Conservation (phyloP, 2,329 filamentous ascomycete genomes). For the Aureobasidium sp. region DNA sequence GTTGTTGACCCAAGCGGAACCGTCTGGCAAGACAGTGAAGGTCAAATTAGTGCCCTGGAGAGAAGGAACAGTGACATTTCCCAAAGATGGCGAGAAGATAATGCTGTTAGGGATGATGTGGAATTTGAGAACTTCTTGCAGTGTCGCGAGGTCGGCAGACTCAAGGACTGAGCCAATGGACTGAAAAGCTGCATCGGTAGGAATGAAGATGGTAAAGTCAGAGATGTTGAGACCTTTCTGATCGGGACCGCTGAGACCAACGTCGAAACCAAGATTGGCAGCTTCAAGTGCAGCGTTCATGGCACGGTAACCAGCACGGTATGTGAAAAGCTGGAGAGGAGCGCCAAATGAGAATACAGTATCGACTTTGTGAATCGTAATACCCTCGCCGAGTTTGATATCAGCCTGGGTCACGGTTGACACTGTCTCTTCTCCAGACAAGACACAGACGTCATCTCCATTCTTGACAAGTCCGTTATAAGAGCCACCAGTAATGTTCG, state of each 20-base stretch:
- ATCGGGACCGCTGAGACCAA: constrained; percentile 6
- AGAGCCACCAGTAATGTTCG: constrained; percentile 42
- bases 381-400: constrained; percentile 22
- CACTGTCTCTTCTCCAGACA: constrained; percentile 38
- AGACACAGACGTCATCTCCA: constrained; percentile 35
- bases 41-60: constrained; percentile 43
- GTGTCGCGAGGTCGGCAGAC: constrained; percentile 31
- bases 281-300: constrained; percentile 24
- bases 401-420: constrained; percentile 39
- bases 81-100: constrained; percentile 37
- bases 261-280: constrained; percentile 15
- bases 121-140: constrained; percentile 39
- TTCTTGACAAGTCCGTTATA: constrained; percentile 41
- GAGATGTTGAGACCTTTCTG: constrained; percentile 16
- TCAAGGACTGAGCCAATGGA: constrained; percentile 38
- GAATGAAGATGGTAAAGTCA: constrained; percentile 27
- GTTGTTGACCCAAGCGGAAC: constrained; percentile 55
- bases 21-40: constrained; percentile 48
- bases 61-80: constrained; percentile 31
- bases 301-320: background rate
- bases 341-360: constrained; percentile 22
- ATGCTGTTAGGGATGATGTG: constrained; percentile 36
- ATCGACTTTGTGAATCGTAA: constrained; percentile 27
- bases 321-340: constrained; percentile 18
- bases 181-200: constrained; percentile 36